phyloP scores from a whole-genome alignment of 306 rosid species.

The cucumber (Cucumis sativus) region Cucumber_9930_V3 NC_026656.2:426501-427000 shows the following conservation, averaged over 20 bases:
- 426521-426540: slow-evolving; percentile 3
- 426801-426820: slow-evolving; percentile 39
- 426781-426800: slow-evolving; percentile 39
- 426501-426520: neutral
- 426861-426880: slow-evolving; percentile 30
- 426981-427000: no score
- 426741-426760: neutral
- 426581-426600: neutral
- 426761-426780: slow-evolving; percentile 14
- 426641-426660: slow-evolving; percentile 5
- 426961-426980: no score
- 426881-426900: slow-evolving; percentile 44
- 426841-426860: slow-evolving; percentile 25
- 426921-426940: neutral
- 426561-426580: neutral
- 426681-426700: slow-evolving; percentile 19
- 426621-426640: neutral
- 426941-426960: neutral
- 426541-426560: slow-evolving; percentile 28
- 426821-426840: slow-evolving; percentile 35
- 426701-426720: slow-evolving; percentile 12
- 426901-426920: slow-evolving; percentile 47
- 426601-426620: neutral
- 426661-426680: slow-evolving; percentile 28
- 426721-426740: slow-evolving; percentile 6